Base-by-base conservation (phyloP, 306 rosid species). In the Malus sieversii region DNA sequence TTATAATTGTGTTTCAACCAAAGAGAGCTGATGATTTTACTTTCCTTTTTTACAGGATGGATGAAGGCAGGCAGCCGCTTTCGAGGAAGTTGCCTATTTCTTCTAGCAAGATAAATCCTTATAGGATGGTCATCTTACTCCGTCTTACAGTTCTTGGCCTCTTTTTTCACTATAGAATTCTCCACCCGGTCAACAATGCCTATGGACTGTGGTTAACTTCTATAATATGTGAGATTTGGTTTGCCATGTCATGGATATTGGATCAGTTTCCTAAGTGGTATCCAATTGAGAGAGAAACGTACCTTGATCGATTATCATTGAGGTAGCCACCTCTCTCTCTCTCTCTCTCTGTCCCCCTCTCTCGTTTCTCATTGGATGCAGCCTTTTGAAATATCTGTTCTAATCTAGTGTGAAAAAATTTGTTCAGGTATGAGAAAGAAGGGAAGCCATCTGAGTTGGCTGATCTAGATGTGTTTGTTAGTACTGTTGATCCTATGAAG, bases 261-360 rank as follows among this genome's bases (percentile, higher is more conserved):
- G 98, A 93, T 80, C 98, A 93, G 82, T 91, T 93, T 77, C 98
- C 98, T 4, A 93, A 93, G 78, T 93, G 98, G 97, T 79, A 82
- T 77, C 96, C 98, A 10, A 81, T 93, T 55, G 86, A 77, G 57
- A 87, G 98, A 72, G 98, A 93, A 85, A 93, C 98, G 4, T 91
- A 93, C 79, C 98, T 93, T 42, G 98, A 93, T 82, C 93, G 98
- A 32, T 81, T 93, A 68, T 93, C 97, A 18, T 75, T 91, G 66
- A 84, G 98, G 98, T 93, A 73, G 22, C 20, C 63, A 8, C 10
- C 14, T 72, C 57, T 70, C 72, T 76, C 57, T 55, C 59, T 33
- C 30, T 55, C 48, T 44, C 70, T 70, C 33, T 58, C 30, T 25
- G 25, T 25, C 27, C 3, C 30, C 61, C 48, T 44, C 70, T 70